Evolutionary conservation across 2,329 filamentous ascomycete genomes (phyloP).

Genomic region (Drechslera avenae): DNA sequence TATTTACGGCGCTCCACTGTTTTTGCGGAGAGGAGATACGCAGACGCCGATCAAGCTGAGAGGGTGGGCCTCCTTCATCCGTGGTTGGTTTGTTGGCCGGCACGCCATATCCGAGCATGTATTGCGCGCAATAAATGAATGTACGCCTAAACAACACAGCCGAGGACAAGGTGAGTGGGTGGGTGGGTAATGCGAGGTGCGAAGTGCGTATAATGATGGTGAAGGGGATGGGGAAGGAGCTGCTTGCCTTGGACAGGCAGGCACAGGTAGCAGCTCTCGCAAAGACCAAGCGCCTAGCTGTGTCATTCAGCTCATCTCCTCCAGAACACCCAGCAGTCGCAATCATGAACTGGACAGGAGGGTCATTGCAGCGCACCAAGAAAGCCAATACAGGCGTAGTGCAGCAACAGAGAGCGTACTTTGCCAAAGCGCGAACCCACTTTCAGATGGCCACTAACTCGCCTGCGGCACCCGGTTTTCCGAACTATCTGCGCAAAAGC

Average conservation of each 20-base stretch:
- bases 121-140: neutral
- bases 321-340: neutral
- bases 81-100: constrained; percentile 6
- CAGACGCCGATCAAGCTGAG: constrained; percentile 6
- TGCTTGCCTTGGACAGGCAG: constrained; percentile 8
- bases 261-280: constrained; percentile 1
- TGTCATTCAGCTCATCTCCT: neutral
- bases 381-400: constrained; percentile 44
- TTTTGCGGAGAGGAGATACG: constrained; percentile 18
- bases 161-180: neutral
- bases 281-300: too few relatives aligned
- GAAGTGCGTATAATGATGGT: too few relatives aligned
- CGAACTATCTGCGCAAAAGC: constrained; percentile 27
- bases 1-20: constrained; percentile 23
- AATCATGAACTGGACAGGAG: constrained; percentile 58
- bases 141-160: neutral
- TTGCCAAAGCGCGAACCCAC: constrained; percentile 49
- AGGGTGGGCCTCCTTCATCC: constrained; percentile 16
- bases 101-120: constrained; percentile 7
- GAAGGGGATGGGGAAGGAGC: constrained; percentile 1
- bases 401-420: constrained; percentile 54
- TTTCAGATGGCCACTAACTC: constrained; percentile 29
- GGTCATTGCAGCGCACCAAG: constrained; percentile 48
- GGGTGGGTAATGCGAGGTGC: neutral
- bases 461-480: constrained; percentile 27